Evolutionary conservation across 768 basidiomycete species (phyloP), one percentile per base, ranked within the genome.

Genomic region (Lactarius akahatsu): DNA sequence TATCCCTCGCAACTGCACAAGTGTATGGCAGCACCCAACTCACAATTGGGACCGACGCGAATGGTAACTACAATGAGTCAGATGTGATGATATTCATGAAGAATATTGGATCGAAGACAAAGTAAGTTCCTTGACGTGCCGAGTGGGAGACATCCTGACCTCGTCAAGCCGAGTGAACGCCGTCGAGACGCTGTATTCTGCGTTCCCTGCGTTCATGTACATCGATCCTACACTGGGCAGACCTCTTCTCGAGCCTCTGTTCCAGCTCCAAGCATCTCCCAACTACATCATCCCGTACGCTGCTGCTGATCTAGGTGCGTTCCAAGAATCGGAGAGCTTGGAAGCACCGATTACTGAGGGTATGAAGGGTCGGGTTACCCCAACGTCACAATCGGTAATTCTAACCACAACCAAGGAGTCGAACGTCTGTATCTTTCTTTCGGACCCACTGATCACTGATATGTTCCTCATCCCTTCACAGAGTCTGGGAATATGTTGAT

Each of bases 11-110:
- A 4, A 76, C 85, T 57, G 75, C 85, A 50, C 85, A 88, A 71
- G 80, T 82, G 20, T 75, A 86, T 5, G 82, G 78, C 10, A 80
- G 82, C 5, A 81, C 77, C n/a, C 86, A 88, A 63, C 77, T 87
- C 58, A 87, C 86, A 0, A 72, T 84, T 36, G 81, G 84, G 16
- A 80, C 80, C 66, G 80, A 77, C 28, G 71, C 72, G 34, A 73
- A 79, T 67, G 83, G 84, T 5, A 76, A 79, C 9, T 84, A 79
- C 76, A 85, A 86, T 71, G 79, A 78, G 0, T 76, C 69, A 20
- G 85, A 86, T 72, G 73, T 83, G 8, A 73, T 86, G 36, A 78
- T 84, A 13, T 86, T 87, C 73, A 78, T 87, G 77, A 86, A 66
- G 58, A 68, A 69, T 36, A 63, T 68, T 20, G 68, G 65, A 6